Percentiles rank a stretch among this genome's conserved stretches.
phyloP scores from a whole-genome alignment of 345 rosid species.

The Citrus hindsii region DNA sequence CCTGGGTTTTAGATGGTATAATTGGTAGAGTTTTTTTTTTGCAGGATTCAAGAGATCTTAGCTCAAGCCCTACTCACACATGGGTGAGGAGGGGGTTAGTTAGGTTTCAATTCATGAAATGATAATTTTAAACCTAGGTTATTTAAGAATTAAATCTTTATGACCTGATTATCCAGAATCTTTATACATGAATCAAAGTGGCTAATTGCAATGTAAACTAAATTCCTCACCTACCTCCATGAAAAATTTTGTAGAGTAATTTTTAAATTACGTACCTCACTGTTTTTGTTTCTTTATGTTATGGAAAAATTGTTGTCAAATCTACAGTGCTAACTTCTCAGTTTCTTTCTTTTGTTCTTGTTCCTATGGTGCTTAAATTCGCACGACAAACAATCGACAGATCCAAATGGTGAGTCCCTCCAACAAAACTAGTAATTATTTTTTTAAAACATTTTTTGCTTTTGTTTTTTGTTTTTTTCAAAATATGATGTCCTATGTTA shows the following conservation, averaged over 20 bases:
- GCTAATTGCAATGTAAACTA: too few relatives aligned
- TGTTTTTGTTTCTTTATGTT: background rate
- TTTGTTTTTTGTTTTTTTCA: too few relatives aligned
- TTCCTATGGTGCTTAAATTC: background rate
- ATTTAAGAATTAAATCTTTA: background rate
- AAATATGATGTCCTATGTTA: too few relatives aligned
- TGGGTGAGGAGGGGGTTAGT: too few relatives aligned
- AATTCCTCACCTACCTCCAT: too few relatives aligned
- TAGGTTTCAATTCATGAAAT: too few relatives aligned
- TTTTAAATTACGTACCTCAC: background rate
- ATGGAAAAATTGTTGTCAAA: background rate
- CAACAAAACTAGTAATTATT: background rate
- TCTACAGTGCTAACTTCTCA: background rate
- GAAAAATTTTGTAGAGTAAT: too few relatives aligned
- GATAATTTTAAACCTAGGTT: background rate
- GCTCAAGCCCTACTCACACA: too few relatives aligned
- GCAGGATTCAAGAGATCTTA: too few relatives aligned
- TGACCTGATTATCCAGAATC: background rate
- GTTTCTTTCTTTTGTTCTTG: background rate
- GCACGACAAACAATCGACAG: conserved; percentile 9
- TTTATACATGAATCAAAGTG: background rate
- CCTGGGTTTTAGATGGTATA: too few relatives aligned
- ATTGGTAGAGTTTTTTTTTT: too few relatives aligned
- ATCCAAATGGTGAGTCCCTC: conserved; percentile 37
- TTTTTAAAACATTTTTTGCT: background rate